A percentile compares a stretch with the other conserved stretches of the same genome.
phyloP scores from a whole-genome alignment of 2,329 filamentous ascomycete genomes.

The Aspergillus floridensis region DNA sequence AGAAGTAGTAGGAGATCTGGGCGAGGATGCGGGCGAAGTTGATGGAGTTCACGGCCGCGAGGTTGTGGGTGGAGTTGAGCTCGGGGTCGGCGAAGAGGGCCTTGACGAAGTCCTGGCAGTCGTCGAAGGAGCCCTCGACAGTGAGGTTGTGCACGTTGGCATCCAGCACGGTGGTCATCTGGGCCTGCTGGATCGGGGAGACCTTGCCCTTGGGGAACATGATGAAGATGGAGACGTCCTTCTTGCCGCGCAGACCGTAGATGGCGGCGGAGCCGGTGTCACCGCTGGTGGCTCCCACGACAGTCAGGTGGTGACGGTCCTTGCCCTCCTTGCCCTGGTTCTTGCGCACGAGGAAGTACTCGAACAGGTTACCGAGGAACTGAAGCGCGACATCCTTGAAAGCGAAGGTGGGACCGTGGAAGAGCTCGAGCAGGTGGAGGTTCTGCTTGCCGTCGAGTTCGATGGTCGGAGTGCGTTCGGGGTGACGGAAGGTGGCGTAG shows the following conservation, averaged over 20 bases:
- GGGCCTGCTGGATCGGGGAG: constrained; percentile 87
- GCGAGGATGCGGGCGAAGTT: constrained; percentile 95
- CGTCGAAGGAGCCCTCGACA: constrained; percentile 88
- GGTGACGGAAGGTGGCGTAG: constrained; percentile 83
- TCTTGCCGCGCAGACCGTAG: constrained; percentile 90
- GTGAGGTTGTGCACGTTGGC: constrained; percentile 89
- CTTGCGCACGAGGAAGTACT: constrained; percentile 47
- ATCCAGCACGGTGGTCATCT: constrained; percentile 94
- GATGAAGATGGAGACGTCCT: constrained; percentile 95
- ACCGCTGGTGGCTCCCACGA: constrained; percentile 82
- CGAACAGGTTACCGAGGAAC: constrained; percentile 87
- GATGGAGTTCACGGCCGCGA: constrained; percentile 94
- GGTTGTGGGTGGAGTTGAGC: constrained; percentile 76
- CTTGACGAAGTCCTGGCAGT: constrained; percentile 97
- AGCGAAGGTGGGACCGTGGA: constrained; percentile 91
- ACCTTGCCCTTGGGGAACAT: constrained; percentile 88
- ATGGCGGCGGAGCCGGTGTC: constrained; percentile 92
- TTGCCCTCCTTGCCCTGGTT: constrained; percentile 44
- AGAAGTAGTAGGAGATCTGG: constrained; percentile 96
- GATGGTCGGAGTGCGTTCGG: constrained; percentile 74
- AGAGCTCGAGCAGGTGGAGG: constrained; percentile 85
- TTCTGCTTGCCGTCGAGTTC: constrained; percentile 70
- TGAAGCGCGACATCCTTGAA: constrained; percentile 96
- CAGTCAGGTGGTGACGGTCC: constrained; percentile 76
- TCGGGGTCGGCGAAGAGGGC: constrained; percentile 82